phyloP scores from a whole-genome alignment of 164 flowering plant species.

The Chimonanthus praecox region DNA sequence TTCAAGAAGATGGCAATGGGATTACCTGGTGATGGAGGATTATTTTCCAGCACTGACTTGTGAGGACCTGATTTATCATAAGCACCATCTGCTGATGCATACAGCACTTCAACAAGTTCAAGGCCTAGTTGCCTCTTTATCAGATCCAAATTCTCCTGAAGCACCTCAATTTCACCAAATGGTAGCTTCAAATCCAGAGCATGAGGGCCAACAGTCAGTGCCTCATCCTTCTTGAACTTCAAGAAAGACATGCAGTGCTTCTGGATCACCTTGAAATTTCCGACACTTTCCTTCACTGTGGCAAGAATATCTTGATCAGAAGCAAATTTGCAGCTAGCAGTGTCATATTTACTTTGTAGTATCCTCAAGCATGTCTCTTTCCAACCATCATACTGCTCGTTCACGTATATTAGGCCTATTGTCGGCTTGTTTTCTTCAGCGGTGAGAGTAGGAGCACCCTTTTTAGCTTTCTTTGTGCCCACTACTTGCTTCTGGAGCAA shows the following conservation, averaged over 20 bases:
- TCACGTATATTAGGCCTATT: conserved; percentile 63
- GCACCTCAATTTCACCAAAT: conserved; percentile 79
- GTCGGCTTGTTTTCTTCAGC: conserved; percentile 32
- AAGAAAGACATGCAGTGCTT: conserved; percentile 86
- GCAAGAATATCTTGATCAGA: conserved; percentile 58
- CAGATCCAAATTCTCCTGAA: conserved; percentile 65
- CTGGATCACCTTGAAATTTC: conserved; percentile 53
- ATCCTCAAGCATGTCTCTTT: conserved; percentile 70
- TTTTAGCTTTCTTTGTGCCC: conserved; percentile 64
- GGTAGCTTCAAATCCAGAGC: conserved; percentile 73
- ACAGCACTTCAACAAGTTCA: conserved; percentile 51
- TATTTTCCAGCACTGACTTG: conserved; percentile 39
- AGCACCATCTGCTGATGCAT: conserved; percentile 43
- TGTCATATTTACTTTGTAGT: conserved; percentile 50
- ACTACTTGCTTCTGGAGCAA: conserved; percentile 62
- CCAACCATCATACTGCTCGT: conserved; percentile 83
- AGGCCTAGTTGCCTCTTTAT: conserved; percentile 77
- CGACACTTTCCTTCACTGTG: conserved; percentile 39
- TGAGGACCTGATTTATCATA: conserved; percentile 44
- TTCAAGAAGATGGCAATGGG: conserved; percentile 71
- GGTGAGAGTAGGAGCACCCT: conserved; percentile 33
- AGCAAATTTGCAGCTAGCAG: conserved; percentile 36
- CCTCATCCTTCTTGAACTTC: conserved; percentile 83
- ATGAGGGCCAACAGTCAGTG: conserved; percentile 52
- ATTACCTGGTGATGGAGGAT: conserved; percentile 81